A percentile compares a stretch with the other conserved stretches of the same genome.
Evolutionary conservation across 108 stramenopile species (phyloP).

Genomic region (Cyclotella baltica): DNA sequence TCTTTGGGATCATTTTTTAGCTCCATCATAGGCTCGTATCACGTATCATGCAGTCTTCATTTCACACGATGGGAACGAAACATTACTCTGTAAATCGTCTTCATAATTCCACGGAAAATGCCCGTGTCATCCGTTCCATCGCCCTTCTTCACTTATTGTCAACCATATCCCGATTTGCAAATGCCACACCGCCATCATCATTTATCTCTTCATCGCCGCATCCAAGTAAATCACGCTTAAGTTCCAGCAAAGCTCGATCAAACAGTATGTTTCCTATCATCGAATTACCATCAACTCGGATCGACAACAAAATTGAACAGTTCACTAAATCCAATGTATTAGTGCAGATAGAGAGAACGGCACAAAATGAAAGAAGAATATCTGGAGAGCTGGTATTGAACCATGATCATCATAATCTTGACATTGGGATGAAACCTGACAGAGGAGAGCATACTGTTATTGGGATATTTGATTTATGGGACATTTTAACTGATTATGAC

Average conservation of each 20-base stretch:
- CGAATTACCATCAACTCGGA: neutral
- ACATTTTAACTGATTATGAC: constrained; percentile 92
- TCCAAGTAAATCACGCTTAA: neutral
- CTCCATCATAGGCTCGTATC: no score
- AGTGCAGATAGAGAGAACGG: constrained; percentile 87
- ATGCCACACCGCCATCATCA: neutral
- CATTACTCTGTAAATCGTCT: no score
- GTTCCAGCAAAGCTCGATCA: neutral
- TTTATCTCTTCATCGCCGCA: neutral
- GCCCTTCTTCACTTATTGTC: neutral
- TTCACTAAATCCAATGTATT: constrained; percentile 47
- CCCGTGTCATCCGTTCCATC: neutral
- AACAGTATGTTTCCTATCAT: neutral
- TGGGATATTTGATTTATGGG: constrained; percentile 83
- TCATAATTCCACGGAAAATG: no score
- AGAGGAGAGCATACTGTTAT: neutral
- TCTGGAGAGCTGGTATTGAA: constrained; percentile 78
- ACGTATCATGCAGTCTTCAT: no score
- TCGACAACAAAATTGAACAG: neutral
- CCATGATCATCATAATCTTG: neutral
- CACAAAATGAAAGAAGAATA: constrained; percentile 86
- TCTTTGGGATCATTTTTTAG: no score
- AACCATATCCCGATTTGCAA: neutral
- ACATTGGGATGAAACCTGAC: neutral
- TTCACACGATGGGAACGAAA: no score